Percentiles rank a stretch among this genome's conserved stretches.
Conservation (phyloP, 2,329 filamentous ascomycete species). For the Endoconidiophora laricicola region DNA sequence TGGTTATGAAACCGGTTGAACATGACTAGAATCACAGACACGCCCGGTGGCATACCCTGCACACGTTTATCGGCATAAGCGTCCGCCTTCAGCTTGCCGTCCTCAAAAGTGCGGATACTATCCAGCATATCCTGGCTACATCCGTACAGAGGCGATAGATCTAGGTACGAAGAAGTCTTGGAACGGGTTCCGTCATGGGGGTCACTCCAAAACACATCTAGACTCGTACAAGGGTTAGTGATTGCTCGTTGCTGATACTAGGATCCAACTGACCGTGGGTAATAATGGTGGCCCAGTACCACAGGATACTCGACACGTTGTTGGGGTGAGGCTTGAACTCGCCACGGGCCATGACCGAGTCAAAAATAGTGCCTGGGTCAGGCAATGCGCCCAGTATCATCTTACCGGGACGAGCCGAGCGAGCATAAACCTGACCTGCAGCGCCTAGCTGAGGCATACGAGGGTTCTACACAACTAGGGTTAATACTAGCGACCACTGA, state of each 20-base stretch:
- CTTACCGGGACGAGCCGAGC: slow-evolving; percentile 42
- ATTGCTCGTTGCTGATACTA: background rate
- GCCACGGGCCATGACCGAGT: slow-evolving; percentile 38
- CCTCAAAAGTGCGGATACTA: slow-evolving; percentile 49
- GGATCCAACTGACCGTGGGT: slow-evolving; percentile 42
- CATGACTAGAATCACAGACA: slow-evolving; percentile 58
- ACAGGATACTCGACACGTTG: slow-evolving; percentile 54
- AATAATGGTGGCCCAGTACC: slow-evolving; percentile 57
- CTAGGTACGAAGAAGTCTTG: slow-evolving; percentile 56
- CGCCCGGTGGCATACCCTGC: slow-evolving; percentile 54
- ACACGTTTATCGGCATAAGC: slow-evolving; percentile 55
- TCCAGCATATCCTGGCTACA: slow-evolving; percentile 51
- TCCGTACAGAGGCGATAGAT: slow-evolving; percentile 56
- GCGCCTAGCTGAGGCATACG: slow-evolving; percentile 48
- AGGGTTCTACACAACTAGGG: slow-evolving; percentile 33
- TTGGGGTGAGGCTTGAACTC: slow-evolving; percentile 46
- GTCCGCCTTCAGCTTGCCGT: slow-evolving; percentile 58
- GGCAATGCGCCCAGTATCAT: slow-evolving; percentile 48
- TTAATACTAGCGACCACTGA: background rate
- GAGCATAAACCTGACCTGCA: slow-evolving; percentile 50
- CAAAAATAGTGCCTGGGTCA: slow-evolving; percentile 47
- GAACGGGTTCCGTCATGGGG: slow-evolving; percentile 40
- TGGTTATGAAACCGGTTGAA: slow-evolving; percentile 80
- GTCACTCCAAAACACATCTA: slow-evolving; percentile 56
- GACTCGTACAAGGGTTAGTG: background rate